Evolutionary conservation across 331 rosid genomes (phyloP).

Genomic region (Quercus lobata): DNA sequence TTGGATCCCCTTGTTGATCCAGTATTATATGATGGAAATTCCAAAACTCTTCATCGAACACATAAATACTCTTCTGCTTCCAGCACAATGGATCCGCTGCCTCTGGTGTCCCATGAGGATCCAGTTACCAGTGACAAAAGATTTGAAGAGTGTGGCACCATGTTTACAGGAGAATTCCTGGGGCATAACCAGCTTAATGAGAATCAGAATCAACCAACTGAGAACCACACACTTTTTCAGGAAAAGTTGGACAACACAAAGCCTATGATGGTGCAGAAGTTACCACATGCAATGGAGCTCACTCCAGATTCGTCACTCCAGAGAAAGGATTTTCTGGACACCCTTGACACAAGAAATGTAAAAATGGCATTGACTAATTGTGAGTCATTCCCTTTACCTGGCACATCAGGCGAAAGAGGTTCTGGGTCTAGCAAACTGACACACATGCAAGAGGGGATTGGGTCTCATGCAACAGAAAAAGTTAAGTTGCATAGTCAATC

Average conservation of each 20-base stretch:
- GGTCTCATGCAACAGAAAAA: not conserved
- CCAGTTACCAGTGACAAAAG: constrained; percentile 5
- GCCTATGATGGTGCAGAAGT: constrained; percentile 25
- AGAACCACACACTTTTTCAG: not conserved
- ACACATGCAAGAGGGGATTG: constrained; percentile 12
- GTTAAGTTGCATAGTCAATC: constrained; percentile 5
- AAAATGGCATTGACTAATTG: constrained; percentile 33
- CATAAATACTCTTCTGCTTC: constrained; percentile 19
- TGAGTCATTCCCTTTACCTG: constrained; percentile 37
- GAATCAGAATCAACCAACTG: constrained; percentile 4
- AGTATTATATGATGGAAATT: constrained; percentile 20
- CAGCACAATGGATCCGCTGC: constrained; percentile 12
- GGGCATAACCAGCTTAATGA: constrained; percentile 22
- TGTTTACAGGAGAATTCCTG: constrained; percentile 9
- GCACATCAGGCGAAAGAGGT: constrained; percentile 20
- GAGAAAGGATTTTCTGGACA: constrained; percentile 62
- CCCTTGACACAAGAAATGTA: constrained; percentile 40
- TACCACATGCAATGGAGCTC: constrained; percentile 36
- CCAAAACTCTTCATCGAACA: constrained; percentile 15
- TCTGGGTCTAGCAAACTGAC: constrained; percentile 21
- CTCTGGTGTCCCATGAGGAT: constrained; percentile 21
- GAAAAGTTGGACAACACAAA: not conserved
- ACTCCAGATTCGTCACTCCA: constrained; percentile 44
- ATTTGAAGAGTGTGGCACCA: constrained; percentile 28
- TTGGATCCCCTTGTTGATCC: constrained; percentile 27